Base-by-base conservation (phyloP, 2,329 filamentous ascomycete genomes). In the Lasiodiplodia citricola region DNA sequence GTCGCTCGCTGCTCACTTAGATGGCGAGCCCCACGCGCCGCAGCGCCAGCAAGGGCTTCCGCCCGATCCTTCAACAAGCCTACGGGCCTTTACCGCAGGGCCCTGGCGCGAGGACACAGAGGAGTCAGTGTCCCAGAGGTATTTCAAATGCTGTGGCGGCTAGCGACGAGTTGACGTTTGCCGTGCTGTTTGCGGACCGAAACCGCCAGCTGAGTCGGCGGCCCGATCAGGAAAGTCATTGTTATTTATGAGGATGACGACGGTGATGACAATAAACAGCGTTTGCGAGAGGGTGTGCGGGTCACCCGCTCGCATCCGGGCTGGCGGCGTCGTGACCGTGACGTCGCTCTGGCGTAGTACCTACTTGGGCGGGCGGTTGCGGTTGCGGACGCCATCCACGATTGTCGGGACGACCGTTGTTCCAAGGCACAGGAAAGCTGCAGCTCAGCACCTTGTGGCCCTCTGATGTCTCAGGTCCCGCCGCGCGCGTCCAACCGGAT, bases 341-440 rank as follows among this genome's bases (percentile, higher is more conserved):
- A 64, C 60, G 60, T 64, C 60, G 60, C 41, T 51, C 58, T 64
- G 47, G 60, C 58, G 58, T 63, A 63, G 58, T 37, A 28, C 37
- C 51, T 31, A n/a, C n/a, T n/a, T n/a, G n/a, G n/a, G n/a, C n/a
- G 58, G 25, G 58, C 58, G 58, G 58, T 50, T 50, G 58, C 41
- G 41, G 60, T 52, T 21, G 44, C 57, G 50, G 23, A 28, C 56
- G 66, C 56, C 66, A 62, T 63, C 56, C 35, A 47, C 56, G 16
- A 47, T 58, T 63, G 66, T 68, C 56, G 66, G 66, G 66, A 47
- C 66, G 56, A 51, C 66, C 66, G 66, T 68, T 68, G 66, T 63
- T 68, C 66, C 66, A 68, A 68, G 21, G 56, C 57, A 63, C 66
- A 55, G 66, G 66, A 68, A 68, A 54, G 41, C 55, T 54, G 44